Evolutionary conservation across 108 stramenopile genomes (phyloP), one percentile per base, ranked within the genome.

Genomic region (Stephanodiscus minutulus): DNA sequence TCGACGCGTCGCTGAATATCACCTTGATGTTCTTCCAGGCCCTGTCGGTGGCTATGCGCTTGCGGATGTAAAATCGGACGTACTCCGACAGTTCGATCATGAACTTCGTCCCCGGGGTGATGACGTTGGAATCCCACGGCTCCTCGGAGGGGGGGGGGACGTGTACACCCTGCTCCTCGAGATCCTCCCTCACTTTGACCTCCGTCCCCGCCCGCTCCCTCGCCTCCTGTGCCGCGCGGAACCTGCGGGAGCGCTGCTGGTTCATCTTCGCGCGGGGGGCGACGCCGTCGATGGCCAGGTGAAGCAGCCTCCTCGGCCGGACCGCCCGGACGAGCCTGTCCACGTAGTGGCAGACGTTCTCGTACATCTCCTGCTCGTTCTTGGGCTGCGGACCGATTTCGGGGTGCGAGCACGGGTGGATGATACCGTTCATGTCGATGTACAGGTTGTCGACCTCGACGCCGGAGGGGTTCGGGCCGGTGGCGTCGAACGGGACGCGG

Each of bases 201-300:
- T 96, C 95, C 44, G 96, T 74, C 24, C 92, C 97, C 9, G 70
- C 63, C 12, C 88, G 66, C 74, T 99, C 99, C 41, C 91, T 67
- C 1, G 96, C 96, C 72, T 99, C 99, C 77, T 98, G 95, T 0
- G 99, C 99, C 1, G 96, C 78, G 10, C 95, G 88, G 74, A 98
- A 98, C 29, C 99, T 96, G 44, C 99, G 86, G 0, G 91, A 75
- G 15, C 96, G 86, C 76, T 98, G 98, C 72, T 98, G 98, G 73
- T 98, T 98, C 95, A 98, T 96, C 64, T 98, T 98, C 25, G 98
- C 98, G n/a, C 98, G 85, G n/a, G 98, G 98, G 13, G 98, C 98
- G 3, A 97, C 97, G 10, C 98, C 98, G 73, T 98, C 98, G 75
- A 98, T 91, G 62, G 96, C 98, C 61, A 98, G 70, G 74, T 96